A percentile compares a stretch with the other conserved stretches of the same genome.
phyloP scores from a whole-genome alignment of 108 stramenopile genomes.

The Craspedostauros australis region DNA sequence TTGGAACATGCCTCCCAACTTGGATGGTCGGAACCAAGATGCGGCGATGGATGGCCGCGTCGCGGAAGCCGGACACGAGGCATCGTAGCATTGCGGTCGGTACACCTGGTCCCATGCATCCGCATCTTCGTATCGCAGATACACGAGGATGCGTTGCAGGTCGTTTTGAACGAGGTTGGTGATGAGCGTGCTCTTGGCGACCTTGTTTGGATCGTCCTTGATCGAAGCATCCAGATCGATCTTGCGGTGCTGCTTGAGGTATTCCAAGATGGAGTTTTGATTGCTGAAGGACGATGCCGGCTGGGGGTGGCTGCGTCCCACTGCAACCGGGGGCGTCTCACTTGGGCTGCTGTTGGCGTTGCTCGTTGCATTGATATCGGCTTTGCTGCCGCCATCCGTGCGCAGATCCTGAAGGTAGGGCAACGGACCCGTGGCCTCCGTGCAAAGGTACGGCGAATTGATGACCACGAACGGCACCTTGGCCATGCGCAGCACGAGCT shows the following conservation, averaged over 20 bases:
- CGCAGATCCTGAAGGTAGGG: conserved; percentile 40
- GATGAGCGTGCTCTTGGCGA: conserved; percentile 17
- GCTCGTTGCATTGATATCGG: not conserved
- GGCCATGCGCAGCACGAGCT: conserved; percentile 54
- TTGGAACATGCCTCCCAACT: conserved; percentile 45
- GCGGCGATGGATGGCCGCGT: too few species aligned
- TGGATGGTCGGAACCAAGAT: not conserved
- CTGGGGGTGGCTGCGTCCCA: conserved; percentile 52
- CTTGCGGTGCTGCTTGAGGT: conserved; percentile 26
- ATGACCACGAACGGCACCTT: conserved; percentile 44
- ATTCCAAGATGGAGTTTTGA: conserved; percentile 56
- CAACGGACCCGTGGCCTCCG: conserved; percentile 54
- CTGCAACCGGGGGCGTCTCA: conserved; percentile 20
- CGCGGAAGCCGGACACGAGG: conserved; percentile 7
- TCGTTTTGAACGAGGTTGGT: conserved; percentile 35
- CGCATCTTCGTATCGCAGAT: conserved; percentile 53
- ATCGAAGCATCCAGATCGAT: conserved; percentile 21
- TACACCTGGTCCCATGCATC: conserved; percentile 67
- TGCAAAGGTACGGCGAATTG: conserved; percentile 44
- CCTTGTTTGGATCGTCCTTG: conserved; percentile 9
- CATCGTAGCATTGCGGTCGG: conserved; percentile 39
- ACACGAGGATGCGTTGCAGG: conserved; percentile 37
- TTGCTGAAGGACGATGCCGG: not conserved
- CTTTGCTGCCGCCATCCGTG: too few species aligned
- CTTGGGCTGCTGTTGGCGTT: not conserved